Percentiles rank a stretch among this genome's conserved stretches.
Conservation (phyloP, 2,329 filamentous ascomycete genomes). For the Tolypocladium pustulatum region DNA sequence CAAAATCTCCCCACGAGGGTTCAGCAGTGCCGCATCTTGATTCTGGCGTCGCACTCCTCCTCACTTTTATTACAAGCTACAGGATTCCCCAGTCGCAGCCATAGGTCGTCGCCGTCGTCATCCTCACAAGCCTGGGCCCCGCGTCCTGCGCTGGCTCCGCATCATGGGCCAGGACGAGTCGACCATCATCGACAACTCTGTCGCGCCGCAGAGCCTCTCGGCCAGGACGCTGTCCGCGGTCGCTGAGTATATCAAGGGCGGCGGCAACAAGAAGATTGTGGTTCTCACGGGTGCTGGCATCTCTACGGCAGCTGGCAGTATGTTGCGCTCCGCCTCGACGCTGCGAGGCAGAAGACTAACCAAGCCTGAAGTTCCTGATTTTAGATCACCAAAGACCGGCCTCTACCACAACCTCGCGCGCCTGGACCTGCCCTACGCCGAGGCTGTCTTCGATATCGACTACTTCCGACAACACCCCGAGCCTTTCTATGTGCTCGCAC, state of each 20-base stretch:
- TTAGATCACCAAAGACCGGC: constrained; percentile 84
- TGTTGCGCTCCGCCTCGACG: not conserved
- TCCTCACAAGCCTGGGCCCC: not conserved
- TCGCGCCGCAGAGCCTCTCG: constrained; percentile 52
- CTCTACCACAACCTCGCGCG: constrained; percentile 86
- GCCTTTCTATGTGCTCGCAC: constrained; percentile 87
- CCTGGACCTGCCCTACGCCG: constrained; percentile 76
- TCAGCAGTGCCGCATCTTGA: not conserved
- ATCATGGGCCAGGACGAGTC: constrained; percentile 87
- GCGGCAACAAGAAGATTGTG: constrained; percentile 59
- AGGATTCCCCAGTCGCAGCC: not conserved
- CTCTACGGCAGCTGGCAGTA: constrained; percentile 59
- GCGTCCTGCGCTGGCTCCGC: constrained; percentile 6
- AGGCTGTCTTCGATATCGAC: constrained; percentile 87
- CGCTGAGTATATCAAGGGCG: constrained; percentile 69
- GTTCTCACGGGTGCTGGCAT: constrained; percentile 90
- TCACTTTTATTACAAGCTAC: not conserved
- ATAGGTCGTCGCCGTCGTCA: not conserved
- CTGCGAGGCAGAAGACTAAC: not conserved
- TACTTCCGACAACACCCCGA: constrained; percentile 79
- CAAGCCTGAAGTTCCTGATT: constrained; percentile 67
- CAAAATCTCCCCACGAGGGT: not conserved
- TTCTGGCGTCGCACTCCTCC: not conserved
- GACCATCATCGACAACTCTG: constrained; percentile 49
- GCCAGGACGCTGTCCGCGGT: constrained; percentile 62